Conservation (phyloP, 177 flowering plant species). For the Vitis hybrid region DNA sequence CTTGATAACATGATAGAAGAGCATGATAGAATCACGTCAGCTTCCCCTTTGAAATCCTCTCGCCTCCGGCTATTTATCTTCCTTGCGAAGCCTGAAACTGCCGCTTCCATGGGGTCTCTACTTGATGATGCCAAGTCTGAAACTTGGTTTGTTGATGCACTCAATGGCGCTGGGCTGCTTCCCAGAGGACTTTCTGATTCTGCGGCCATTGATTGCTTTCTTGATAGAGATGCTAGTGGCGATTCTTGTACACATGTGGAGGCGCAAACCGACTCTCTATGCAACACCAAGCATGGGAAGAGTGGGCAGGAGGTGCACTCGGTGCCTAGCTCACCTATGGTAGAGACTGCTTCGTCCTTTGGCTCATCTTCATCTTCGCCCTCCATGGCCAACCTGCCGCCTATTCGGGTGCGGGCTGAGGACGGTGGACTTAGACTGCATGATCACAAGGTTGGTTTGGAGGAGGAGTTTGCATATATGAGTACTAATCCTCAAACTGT, state of each 20-base stretch:
- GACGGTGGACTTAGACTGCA: conserved; percentile 15
- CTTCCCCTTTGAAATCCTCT: conserved; percentile 24
- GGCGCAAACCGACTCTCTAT: conserved; percentile 19
- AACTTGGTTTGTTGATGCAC: conserved; percentile 86
- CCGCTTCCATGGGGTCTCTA: conserved; percentile 66
- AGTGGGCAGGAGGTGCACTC: conserved; percentile 34
- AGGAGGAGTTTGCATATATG: conserved; percentile 41
- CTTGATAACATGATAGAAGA: conserved; percentile 66
- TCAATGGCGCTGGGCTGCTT: conserved; percentile 51
- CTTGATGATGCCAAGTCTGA: conserved; percentile 75
- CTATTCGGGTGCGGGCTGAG: conserved; percentile 60
- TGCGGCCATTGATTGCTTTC: conserved; percentile 51
- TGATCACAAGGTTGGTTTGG: conserved; percentile 20
- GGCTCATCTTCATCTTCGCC: conserved; percentile 74
- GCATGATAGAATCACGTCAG: conserved; percentile 36
- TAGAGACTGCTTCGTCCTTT: conserved; percentile 64
- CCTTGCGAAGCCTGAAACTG: conserved; percentile 58
- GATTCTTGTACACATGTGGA: conserved; percentile 23
- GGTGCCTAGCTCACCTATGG: conserved; percentile 52
- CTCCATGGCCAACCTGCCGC: conserved; percentile 66
- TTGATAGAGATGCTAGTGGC: conserved; percentile 30
- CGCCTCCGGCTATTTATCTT: conserved; percentile 71
- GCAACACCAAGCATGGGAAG: conserved; percentile 15
- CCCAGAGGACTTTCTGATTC: conserved; percentile 63
- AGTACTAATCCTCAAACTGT: conserved; percentile 11